phyloP scores from a whole-genome alignment of 306 rosid species.

The Cajanus cajan region DNA sequence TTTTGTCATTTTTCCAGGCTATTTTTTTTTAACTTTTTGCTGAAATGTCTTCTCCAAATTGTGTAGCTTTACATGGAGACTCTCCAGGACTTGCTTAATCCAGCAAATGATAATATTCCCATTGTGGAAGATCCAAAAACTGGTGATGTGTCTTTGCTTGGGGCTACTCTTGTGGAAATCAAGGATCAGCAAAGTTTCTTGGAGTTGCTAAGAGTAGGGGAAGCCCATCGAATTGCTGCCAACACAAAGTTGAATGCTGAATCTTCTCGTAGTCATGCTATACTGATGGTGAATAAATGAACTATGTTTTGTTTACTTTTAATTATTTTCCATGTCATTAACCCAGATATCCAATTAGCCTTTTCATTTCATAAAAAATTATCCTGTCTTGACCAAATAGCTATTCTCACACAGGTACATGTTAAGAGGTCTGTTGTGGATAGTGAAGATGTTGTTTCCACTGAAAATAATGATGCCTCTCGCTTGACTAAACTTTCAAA shows the following conservation, averaged over 20 bases:
- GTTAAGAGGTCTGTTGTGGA: conserved; percentile 77
- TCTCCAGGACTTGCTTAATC: conserved; percentile 89
- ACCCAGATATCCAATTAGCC: background rate
- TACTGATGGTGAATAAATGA: conserved; percentile 71
- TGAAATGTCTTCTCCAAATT: conserved; percentile 2
- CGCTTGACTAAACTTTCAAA: conserved; percentile 69
- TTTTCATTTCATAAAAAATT: too few relatives aligned
- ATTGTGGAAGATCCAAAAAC: conserved; percentile 91
- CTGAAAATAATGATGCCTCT: conserved; percentile 70
- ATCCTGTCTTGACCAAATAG: too few relatives aligned
- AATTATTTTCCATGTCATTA: background rate
- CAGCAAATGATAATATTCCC: conserved; percentile 83
- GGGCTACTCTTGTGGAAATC: conserved; percentile 86
- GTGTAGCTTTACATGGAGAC: conserved; percentile 94
- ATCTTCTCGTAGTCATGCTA: conserved; percentile 97
- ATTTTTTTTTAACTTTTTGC: conserved; percentile 13
- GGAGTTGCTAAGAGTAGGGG: conserved; percentile 88
- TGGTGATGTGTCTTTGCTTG: conserved; percentile 83
- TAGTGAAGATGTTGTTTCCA: conserved; percentile 54
- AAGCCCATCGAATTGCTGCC: conserved; percentile 85
- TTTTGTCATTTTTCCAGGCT: background rate
- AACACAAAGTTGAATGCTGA: conserved; percentile 94
- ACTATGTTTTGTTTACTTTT: conserved; percentile 21
- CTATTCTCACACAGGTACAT: conserved; percentile 61
- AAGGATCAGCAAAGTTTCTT: conserved; percentile 68